Evolutionary conservation across 78 protist genomes (phyloP).

Genomic region (Creolimax fragrantissima): DNA sequence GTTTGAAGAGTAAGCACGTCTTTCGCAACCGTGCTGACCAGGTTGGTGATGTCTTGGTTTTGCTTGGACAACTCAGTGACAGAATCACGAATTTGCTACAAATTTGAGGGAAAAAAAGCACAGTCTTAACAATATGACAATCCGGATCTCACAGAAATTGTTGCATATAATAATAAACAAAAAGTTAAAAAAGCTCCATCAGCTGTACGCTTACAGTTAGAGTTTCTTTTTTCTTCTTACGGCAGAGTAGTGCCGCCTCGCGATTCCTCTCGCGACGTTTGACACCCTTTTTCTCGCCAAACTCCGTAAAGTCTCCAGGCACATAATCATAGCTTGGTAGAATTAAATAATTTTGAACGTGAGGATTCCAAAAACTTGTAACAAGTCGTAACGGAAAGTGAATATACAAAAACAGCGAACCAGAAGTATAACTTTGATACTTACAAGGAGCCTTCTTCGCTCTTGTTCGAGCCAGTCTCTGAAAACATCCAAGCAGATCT

Average conservation of each 20-base stretch:
- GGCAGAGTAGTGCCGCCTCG: conserved; percentile 7
- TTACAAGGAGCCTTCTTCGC: background rate
- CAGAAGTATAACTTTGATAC: background rate
- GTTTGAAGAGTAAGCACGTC: background rate
- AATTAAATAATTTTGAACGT: too few species aligned
- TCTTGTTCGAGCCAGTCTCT: background rate
- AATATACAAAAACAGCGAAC: too few species aligned
- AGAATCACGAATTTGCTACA: background rate
- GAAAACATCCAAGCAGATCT: background rate
- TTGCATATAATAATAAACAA: too few species aligned
- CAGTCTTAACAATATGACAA: too few species aligned
- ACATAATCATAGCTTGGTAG: background rate
- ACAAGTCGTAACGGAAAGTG: too few species aligned
- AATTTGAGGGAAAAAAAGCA: too few species aligned
- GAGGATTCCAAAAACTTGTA: too few species aligned
- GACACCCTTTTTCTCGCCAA: background rate
- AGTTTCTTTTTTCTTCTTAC: background rate
- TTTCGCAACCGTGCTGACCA: background rate
- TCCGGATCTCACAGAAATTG: too few species aligned
- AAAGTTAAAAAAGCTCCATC: too few species aligned
- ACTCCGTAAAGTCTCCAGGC: background rate
- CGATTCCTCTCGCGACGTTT: background rate
- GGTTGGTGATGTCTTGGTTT: background rate
- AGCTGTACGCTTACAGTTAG: background rate
- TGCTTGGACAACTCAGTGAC: background rate